A percentile compares a stretch with the other conserved stretches of the same genome.
phyloP scores from a whole-genome alignment of 176 grass and related monocot genomes.

The sorghum (Sorghum bicolor) region Sorghum_bicolor_NCBIv3 NC_012875.2:3835501-3836000 shows the following conservation, averaged over 20 bases:
- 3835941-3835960: not conserved
- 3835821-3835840: not conserved
- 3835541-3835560: not conserved
- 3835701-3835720: not conserved
- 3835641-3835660: not conserved
- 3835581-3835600: not conserved
- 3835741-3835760: not conserved
- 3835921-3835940: not conserved
- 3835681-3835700: not conserved
- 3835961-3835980: not conserved
- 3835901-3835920: conserved; percentile 1
- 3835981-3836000: not conserved
- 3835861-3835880: conserved; percentile 4
- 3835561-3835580: not conserved
- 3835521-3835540: not conserved
- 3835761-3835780: not conserved
- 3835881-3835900: not conserved
- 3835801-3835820: not conserved
- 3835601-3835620: not conserved
- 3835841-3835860: not conserved
- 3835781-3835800: not conserved
- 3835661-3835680: not conserved
- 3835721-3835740: not conserved
- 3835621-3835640: not conserved
- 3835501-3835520: not conserved